These are phyloP conservation scores for Firmiana major DNA, from an alignment of 345 rosid species.

Conservation along the genomic window DNA sequence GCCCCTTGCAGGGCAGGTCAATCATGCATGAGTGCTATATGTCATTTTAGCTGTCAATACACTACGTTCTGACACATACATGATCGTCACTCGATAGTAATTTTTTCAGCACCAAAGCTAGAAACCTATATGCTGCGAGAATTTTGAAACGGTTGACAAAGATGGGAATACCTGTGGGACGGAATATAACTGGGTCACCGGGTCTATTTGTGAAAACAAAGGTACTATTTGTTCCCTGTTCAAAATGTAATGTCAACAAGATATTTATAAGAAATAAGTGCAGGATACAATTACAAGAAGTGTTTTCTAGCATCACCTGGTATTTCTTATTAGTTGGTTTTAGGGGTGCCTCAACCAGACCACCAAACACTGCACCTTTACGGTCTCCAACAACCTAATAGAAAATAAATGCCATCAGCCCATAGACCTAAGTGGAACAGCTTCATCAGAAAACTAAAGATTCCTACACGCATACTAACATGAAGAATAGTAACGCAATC, in stretches of 20 bases:
- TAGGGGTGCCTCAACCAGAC: constrained; percentile 90
- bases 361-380: constrained; percentile 93
- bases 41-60: not conserved
- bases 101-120: not conserved
- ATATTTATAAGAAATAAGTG: not conserved
- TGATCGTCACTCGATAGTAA: not conserved
- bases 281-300: constrained; percentile 10
- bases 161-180: constrained; percentile 68
- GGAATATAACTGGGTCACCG: constrained; percentile 63
- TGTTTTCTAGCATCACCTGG: constrained; percentile 49
- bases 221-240: constrained; percentile 82
- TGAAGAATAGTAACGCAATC: not conserved
- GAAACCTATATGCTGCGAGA: not conserved
- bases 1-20: not conserved
- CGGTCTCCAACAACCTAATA: constrained; percentile 82
- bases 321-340: constrained; percentile 74
- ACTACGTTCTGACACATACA: not conserved
- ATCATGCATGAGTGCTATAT: not conserved
- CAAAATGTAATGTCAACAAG: constrained; percentile 22
- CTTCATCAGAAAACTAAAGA: not conserved
- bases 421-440: not conserved
- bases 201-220: constrained; percentile 81
- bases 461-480: not conserved
- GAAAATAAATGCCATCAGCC: constrained; percentile 11
- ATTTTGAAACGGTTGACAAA: not conserved